These are phyloP conservation scores for Nannizzia gypsea DNA, from an alignment of 2,329 filamentous ascomycete species.

Conservation along the genomic window DNA sequence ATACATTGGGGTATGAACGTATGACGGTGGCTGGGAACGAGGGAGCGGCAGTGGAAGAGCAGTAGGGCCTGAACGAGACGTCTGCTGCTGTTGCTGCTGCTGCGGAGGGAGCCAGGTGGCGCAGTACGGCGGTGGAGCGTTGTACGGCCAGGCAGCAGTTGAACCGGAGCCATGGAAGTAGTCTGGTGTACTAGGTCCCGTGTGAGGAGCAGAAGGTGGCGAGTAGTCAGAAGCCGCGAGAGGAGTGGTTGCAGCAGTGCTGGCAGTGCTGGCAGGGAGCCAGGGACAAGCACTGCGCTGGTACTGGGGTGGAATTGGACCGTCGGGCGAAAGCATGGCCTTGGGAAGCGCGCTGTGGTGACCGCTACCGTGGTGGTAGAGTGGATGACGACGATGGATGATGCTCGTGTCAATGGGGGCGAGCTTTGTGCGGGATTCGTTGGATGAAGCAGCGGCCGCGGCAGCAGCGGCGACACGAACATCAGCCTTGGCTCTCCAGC, in stretches of 20 bases:
- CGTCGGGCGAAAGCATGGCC: conserved; percentile 37
- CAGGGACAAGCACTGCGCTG: conserved; percentile 37
- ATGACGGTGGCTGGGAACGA: conserved; percentile 35
- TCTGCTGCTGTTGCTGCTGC: conserved; percentile 22
- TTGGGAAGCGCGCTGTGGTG: conserved; percentile 31
- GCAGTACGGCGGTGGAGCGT: conserved; percentile 32
- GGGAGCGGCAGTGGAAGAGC: conserved; percentile 17
- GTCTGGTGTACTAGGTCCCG: conserved; percentile 37
- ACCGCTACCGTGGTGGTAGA: conserved; percentile 9
- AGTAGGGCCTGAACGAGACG: conserved; percentile 16
- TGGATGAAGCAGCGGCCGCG: conserved; percentile 16
- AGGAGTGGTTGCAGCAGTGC: conserved; percentile 31
- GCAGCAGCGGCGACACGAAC: conserved; percentile 25
- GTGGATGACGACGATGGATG: conserved; percentile 39
- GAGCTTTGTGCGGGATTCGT: conserved; percentile 39
- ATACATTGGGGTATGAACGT: conserved; percentile 39
- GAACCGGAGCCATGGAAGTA: conserved; percentile 27
- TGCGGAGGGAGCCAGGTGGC: conserved; percentile 28
- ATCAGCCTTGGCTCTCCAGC: conserved; percentile 44
- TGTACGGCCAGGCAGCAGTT: conserved; percentile 31
- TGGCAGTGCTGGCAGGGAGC: conserved; percentile 38
- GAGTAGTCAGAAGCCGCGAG: conserved; percentile 39
- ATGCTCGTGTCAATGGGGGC: conserved; percentile 55
- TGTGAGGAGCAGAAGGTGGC: conserved; percentile 39
- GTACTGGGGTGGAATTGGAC: conserved; percentile 39